Percentiles rank a stretch among this genome's conserved stretches.
Conservation (phyloP, 2,329 filamentous ascomycete species). For the Fusarium nelsonii region DNA sequence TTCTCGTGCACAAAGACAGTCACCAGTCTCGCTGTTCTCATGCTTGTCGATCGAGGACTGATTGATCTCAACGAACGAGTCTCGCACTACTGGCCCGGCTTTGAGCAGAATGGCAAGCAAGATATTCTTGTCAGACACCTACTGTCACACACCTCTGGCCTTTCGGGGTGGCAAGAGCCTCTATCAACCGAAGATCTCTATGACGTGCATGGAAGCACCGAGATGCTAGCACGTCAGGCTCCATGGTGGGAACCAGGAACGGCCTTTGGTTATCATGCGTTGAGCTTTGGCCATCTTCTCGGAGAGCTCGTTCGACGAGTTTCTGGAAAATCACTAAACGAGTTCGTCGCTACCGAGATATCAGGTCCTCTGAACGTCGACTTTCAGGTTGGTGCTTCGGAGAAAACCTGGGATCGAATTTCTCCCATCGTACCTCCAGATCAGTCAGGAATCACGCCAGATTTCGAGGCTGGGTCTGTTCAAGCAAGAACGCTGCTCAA, state of each 20-base stretch:
- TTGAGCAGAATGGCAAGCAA: conserved; percentile 28
- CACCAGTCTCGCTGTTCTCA: conserved; percentile 26
- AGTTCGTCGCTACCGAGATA: conserved; percentile 3
- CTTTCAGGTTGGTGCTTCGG: conserved; percentile 8
- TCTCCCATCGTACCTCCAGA: background rate
- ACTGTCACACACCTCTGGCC: conserved; percentile 18
- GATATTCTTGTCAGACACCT: conserved; percentile 8
- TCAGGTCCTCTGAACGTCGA: background rate
- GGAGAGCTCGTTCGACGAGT: background rate
- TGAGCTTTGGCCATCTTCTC: background rate
- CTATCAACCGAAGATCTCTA: background rate
- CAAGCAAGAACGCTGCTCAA: background rate
- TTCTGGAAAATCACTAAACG: background rate
- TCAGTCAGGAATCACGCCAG: background rate
- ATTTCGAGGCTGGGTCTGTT: background rate
- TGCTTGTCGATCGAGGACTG: conserved; percentile 23
- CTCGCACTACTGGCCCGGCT: conserved; percentile 34
- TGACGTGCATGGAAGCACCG: background rate
- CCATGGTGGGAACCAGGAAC: conserved; percentile 11
- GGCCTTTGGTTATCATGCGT: background rate
- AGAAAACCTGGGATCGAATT: background rate
- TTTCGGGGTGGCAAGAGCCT: conserved; percentile 7
- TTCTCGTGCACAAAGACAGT: conserved; percentile 33
- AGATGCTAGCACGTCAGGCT: background rate
- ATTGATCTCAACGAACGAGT: conserved; percentile 1